Evolutionary conservation across 2,329 filamentous ascomycete genomes (phyloP), one percentile per base, ranked within the genome.

Genomic region (Alternaria tenuissima): DNA sequence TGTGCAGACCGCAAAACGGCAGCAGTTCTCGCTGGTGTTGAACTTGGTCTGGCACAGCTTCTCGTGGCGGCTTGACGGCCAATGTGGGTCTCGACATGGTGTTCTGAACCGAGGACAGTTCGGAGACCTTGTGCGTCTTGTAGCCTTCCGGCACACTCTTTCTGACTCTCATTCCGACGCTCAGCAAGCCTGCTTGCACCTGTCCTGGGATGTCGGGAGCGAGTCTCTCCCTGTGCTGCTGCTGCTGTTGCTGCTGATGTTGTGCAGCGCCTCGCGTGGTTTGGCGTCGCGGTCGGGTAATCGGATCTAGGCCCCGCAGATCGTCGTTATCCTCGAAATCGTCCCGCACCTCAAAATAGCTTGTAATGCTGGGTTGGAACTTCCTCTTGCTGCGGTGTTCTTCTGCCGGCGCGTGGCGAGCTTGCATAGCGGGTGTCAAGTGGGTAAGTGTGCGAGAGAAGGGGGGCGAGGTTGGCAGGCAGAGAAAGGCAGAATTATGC

Each of bases 141-240:
- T 97, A 97, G 61, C 94, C 94, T 76, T 97, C 94, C 0, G 93
- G 91, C 7, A 98, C 91, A 11, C 91, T 91, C 81, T 98, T 98
- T 75, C 94, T 91, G 52, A 98, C 86, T 24, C 94, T 90, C 93
- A 97, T 97, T 71, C 94, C 94, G 65, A 98, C 94, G 71, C 86
- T 92, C 42, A 97, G 84, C n/a, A 98, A 88, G 63, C 91, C 91
- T 36, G 93, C 86, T 79, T 97, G 92, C 32, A 96, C 84, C 7
- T 83, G 83, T 24, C 84, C 79, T 1, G 92, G 88, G 14, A 94
- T 82, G 4, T 77, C 70, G 4, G 88, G 87, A n/a, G 75, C 62
- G 47, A 70, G 61, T 47, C 61, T 69, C 46, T 65, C 56, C 36
- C 57, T 63, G 26, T 65, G 62, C 24, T 58, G 51, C 14, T 58